Evolutionary conservation across 345 rosid genomes (phyloP).

Genomic region (Brassica nigra): DNA sequence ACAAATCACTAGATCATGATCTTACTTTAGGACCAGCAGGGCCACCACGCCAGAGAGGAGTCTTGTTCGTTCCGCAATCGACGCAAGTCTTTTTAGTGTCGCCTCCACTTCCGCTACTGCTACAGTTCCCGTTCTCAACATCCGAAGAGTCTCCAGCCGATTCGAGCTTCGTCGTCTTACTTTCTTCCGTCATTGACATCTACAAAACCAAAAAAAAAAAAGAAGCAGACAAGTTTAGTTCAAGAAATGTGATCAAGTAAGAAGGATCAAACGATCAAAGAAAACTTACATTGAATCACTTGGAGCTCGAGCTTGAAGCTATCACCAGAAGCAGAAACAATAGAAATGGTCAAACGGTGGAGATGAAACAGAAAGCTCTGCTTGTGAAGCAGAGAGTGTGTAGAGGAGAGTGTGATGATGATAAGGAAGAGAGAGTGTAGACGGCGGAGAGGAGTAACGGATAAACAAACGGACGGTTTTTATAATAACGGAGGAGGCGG

Average conservation of each 20-base stretch:
- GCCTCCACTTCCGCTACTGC: slow-evolving; percentile 39
- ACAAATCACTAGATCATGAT: background rate
- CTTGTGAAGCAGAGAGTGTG: background rate
- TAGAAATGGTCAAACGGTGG: background rate
- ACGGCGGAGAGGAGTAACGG: slow-evolving; percentile 42
- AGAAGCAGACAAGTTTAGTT: background rate
- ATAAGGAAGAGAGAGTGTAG: slow-evolving; percentile 32
- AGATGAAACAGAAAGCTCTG: background rate
- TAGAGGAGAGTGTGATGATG: slow-evolving; percentile 20
- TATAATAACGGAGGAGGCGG: slow-evolving; percentile 38
- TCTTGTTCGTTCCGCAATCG: slow-evolving; percentile 86
- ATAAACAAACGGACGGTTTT: slow-evolving; percentile 36
- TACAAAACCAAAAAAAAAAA: background rate
- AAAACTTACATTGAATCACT: slow-evolving; percentile 34
- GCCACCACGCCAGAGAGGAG: slow-evolving; percentile 98
- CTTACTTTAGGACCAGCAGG: slow-evolving; percentile 96
- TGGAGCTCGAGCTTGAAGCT: background rate
- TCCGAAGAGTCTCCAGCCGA: slow-evolving; percentile 39
- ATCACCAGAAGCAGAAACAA: background rate
- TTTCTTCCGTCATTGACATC: slow-evolving; percentile 39
- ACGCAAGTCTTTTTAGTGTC: slow-evolving; percentile 73
- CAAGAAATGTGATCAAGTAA: background rate
- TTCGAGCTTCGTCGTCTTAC: slow-evolving; percentile 22
- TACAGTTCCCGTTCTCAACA: slow-evolving; percentile 38
- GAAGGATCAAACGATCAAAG: slow-evolving; percentile 8